phyloP scores from a whole-genome alignment of 2,329 filamentous ascomycete species.

The Xylariaceae sp. region DNA sequence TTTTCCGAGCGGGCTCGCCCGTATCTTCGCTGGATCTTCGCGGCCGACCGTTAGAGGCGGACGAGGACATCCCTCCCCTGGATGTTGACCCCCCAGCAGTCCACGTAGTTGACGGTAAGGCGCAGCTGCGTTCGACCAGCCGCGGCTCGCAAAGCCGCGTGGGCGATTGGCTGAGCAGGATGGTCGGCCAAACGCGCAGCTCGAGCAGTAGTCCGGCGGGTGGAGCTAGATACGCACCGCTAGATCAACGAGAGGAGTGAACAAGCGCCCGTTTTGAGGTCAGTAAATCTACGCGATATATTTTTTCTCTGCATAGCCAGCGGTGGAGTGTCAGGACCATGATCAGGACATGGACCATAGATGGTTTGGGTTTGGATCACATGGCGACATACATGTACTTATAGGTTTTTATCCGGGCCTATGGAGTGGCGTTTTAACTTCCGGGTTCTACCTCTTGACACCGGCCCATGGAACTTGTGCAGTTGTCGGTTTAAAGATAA shows the following conservation, averaged over 20 bases:
- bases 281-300: conserved; percentile 19
- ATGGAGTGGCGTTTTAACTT: too few relatives aligned
- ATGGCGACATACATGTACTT: conserved; percentile 1
- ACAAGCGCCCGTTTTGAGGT: conserved; percentile 12
- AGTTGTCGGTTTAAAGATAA: neutral
- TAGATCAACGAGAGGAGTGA: conserved; percentile 38
- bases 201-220: conserved; percentile 30
- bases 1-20: conserved; percentile 74
- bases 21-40: conserved; percentile 71
- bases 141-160: conserved; percentile 34
- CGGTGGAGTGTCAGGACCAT: conserved; percentile 14
- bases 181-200: conserved; percentile 36
- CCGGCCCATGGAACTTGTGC: too few relatives aligned
- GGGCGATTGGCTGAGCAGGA: conserved; percentile 44
- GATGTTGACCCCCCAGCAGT: conserved; percentile 74
- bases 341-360: too few relatives aligned
- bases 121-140: conserved; percentile 32
- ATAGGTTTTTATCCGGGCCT: too few relatives aligned
- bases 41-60: conserved; percentile 46
- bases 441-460: too few relatives aligned
- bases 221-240: conserved; percentile 34
- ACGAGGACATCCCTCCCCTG: conserved; percentile 70
- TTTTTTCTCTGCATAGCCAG: conserved; percentile 23
- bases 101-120: conserved; percentile 41
- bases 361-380: conserved; percentile 1